phyloP scores from a whole-genome alignment of 2,329 filamentous ascomycete genomes.

The Ramularia endophylla region DNA sequence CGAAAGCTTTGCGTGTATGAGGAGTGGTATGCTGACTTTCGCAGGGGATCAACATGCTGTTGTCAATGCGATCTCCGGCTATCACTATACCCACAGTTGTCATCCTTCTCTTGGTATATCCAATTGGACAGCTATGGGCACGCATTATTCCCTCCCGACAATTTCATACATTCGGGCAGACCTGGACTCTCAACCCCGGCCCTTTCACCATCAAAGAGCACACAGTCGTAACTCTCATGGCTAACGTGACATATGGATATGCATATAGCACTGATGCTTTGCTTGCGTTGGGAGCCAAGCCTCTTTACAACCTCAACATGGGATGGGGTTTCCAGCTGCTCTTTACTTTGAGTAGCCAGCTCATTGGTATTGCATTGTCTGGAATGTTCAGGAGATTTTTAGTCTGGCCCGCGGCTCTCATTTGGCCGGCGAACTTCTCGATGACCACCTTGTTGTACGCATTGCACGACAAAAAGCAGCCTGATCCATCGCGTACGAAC shows the following conservation, averaged over 20 bases:
- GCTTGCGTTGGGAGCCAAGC: constrained; percentile 6
- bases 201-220: constrained; percentile 60
- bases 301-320: constrained; percentile 10
- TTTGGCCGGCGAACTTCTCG: no score
- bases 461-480: constrained; percentile 74
- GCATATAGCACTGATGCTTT: constrained; percentile 1
- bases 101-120: constrained; percentile 48
- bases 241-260: constrained; percentile 42
- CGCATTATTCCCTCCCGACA: constrained; percentile 49
- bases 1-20: no score
- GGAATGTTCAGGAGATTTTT: constrained; percentile 73
- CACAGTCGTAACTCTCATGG: constrained; percentile 58
- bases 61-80: constrained; percentile 82
- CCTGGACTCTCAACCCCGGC: constrained; percentile 53
- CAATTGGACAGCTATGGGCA: constrained; percentile 50
- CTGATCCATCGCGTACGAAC: constrained; percentile 49
- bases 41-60: constrained; percentile 69
- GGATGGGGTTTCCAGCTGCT: constrained; percentile 6
- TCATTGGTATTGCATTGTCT: constrained; percentile 73
- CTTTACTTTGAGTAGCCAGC: constrained; percentile 3
- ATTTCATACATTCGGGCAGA: constrained; percentile 48
- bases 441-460: constrained; percentile 85
- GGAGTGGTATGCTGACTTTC: no score
- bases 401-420: constrained; percentile 79
- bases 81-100: constrained; percentile 85